Base-by-base conservation (phyloP, 495 filamentous ascomycete genomes). In the Neurospora terricola region DNA sequence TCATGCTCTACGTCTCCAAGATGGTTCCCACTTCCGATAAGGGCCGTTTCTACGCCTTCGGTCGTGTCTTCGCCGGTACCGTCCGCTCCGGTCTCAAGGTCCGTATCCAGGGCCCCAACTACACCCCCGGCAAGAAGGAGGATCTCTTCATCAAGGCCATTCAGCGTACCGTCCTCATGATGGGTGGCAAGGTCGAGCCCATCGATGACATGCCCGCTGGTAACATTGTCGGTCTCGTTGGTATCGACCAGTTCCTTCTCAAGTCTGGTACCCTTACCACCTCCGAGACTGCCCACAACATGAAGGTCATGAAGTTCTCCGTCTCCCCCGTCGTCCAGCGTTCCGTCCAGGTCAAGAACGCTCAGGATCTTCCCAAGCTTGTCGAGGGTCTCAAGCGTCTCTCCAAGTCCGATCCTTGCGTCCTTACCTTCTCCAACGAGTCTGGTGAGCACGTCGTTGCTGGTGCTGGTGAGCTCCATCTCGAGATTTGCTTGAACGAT, bases 251-350 rank as follows among this genome's bases (percentile, higher is more conserved):
- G 89, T 99, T 99, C 92, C 87, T 99, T 86, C 93, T 99, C 89
- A 99, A 99, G 91, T 98, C 96, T 81, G 96, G 96, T 90, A 99
- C 96, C 77, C 91, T 99, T 76, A 97, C 94, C 84, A 99, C 96
- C 81, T 90, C 90, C 80, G 96, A 99, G 75, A 95, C 94, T 74
- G 96, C 96, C 79, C 96, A 99, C 91, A 99, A 99, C 90, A 86
- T 99, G 77, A 99, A 98, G 91, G 96, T 99, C 86, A 99, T 99
- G 96, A 97, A 97, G 87, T 99, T 99, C 92, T 99, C 96, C 79
- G 96, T 99, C 81, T 98, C 96, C 48, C 96, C 96, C 81, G 96
- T 99, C 85, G 96, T 99, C 77, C 96, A 90, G 86, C 95, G 96
- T 76, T 97, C 96, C 83, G 96, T 99, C 78, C 94, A 98, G 86